Base-by-base conservation (phyloP, 192 early-diverging fungal genomes). In the Backusella morwellensis region DNA sequence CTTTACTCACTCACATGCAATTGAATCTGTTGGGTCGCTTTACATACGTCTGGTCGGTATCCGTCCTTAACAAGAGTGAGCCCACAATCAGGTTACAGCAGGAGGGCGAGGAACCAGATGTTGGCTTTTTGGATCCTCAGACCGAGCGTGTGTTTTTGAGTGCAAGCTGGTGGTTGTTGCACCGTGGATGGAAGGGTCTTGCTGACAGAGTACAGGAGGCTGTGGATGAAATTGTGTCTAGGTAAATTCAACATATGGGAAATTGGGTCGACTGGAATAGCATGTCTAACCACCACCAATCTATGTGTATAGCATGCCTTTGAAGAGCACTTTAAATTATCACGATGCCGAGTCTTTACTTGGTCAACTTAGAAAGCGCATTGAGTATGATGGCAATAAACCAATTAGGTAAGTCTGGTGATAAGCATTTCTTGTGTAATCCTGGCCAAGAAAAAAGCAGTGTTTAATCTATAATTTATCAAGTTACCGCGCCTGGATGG, bases 11-110 rank as follows among this genome's bases (percentile, higher is more conserved):
- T 11, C 92, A 93, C 63, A 81, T 95, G 6, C 96, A 99, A 81
- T 88, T 99, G 38, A 97, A 95, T 81, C 85, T 99, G 17, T 82
- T 99, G 66, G 98, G 97, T 2, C 91, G 96, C 35, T 93, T 91
- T 84, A 94, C 94, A 70, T 99, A 98, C 78, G 84, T 93, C 21
- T 93, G 92, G 73, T 92, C 94, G 21, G 88, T 94, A 2, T 81
- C 88, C 26, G 82, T 87, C 11, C 80, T 90, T n/a, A 82, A 84
- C 41, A 85, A 84, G 7, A 85, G 79, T 70, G 87, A 87, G 21
- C 85, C 86, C 21, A 81, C 80, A 21, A 85, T 87, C 41, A 74
- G 78, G 32, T 34, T 85, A 26, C 74, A 83, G 23, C 41, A 79
- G 19, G 81, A 85, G 47, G 72, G 73, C 0, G 66, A 84, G n/a